Conservation (phyloP, 1,284 basidiomycete species). For the Irpex sp. region DNA sequence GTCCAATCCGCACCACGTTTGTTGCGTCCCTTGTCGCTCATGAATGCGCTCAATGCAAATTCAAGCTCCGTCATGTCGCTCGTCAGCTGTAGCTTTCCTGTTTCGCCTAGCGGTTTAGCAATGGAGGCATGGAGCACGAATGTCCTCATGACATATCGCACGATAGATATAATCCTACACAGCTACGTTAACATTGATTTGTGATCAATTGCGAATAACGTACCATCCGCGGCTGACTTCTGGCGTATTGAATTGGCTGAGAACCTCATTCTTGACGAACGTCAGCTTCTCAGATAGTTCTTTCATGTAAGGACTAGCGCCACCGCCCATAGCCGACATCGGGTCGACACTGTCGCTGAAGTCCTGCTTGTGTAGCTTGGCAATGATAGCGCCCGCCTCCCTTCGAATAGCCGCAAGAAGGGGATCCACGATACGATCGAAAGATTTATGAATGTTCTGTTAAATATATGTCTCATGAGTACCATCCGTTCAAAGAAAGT, state of each 20-base stretch:
- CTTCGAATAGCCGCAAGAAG: slow-evolving; percentile 72
- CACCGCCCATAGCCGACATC: slow-evolving; percentile 58
- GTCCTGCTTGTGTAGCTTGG: slow-evolving; percentile 80
- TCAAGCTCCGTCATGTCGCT: slow-evolving; percentile 96
- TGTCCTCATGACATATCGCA: slow-evolving; percentile 73
- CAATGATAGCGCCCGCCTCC: slow-evolving; percentile 75
- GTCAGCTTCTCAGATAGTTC: slow-evolving; percentile 83
- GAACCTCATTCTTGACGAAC: slow-evolving; percentile 75
- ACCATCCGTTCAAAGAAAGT: neutral
- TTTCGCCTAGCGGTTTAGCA: slow-evolving; percentile 82
- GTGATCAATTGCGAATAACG: slow-evolving; percentile 21
- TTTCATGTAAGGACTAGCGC: slow-evolving; percentile 84
- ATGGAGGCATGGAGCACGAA: slow-evolving; percentile 92
- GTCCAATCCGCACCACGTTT: slow-evolving; percentile 67
- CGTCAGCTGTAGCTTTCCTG: slow-evolving; percentile 87
- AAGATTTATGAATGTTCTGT: slow-evolving; percentile 58
- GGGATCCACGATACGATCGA: slow-evolving; percentile 65
- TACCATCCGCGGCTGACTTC: slow-evolving; percentile 74
- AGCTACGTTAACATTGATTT: neutral
- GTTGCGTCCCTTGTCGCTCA: slow-evolving; percentile 53
- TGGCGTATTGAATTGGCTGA: slow-evolving; percentile 68
- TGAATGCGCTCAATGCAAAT: slow-evolving; percentile 80
- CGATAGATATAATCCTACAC: slow-evolving; percentile 62
- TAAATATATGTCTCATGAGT: neutral
- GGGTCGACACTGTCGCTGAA: slow-evolving; percentile 70